These are phyloP conservation scores for Termitomyces sp. DNA, from an alignment of 1,284 basidiomycete genomes.

Conservation along the genomic window DNA sequence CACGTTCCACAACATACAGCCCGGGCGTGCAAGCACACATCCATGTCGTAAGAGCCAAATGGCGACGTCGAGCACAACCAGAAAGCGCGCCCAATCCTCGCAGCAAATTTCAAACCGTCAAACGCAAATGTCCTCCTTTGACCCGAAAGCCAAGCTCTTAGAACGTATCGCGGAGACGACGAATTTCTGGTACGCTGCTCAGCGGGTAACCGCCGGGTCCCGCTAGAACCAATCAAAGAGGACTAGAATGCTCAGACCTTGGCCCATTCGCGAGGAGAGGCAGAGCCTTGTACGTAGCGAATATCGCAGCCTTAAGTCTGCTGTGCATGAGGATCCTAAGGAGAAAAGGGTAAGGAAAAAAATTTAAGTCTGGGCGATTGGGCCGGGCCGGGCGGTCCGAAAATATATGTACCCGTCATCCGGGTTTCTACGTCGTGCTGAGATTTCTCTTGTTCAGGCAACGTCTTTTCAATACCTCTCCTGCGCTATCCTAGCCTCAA, in stretches of 20 bases:
- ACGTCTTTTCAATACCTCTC: too few relatives aligned
- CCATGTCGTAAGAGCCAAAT: conserved; percentile 10
- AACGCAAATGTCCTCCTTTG: conserved; percentile 18
- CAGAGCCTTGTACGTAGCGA: conserved; percentile 28
- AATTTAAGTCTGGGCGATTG: too few relatives aligned
- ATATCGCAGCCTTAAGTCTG: conserved; percentile 37
- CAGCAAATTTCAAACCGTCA: conserved; percentile 30
- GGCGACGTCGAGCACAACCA: not conserved
- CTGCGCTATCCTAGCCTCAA: too few relatives aligned
- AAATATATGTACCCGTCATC: too few relatives aligned
- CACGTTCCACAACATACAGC: not conserved
- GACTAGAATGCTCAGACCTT: conserved; percentile 38
- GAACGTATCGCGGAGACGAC: conserved; percentile 10
- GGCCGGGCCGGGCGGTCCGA: not conserved
- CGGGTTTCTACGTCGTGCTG: too few relatives aligned
- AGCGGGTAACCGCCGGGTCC: conserved; percentile 28
- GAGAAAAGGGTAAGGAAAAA: not conserved
- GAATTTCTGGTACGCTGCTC: conserved; percentile 35
- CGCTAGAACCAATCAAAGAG: conserved; percentile 34
- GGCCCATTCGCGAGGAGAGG: conserved; percentile 33
- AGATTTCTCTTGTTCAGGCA: too few relatives aligned
- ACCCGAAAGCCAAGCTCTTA: conserved; percentile 23
- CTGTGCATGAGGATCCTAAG: not conserved
- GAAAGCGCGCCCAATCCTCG: conserved; percentile 27
- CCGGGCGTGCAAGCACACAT: not conserved